Evolutionary conservation across 2,329 filamentous ascomycete species (phyloP).

Genomic region (Colletotrichum lindemuthianum): DNA sequence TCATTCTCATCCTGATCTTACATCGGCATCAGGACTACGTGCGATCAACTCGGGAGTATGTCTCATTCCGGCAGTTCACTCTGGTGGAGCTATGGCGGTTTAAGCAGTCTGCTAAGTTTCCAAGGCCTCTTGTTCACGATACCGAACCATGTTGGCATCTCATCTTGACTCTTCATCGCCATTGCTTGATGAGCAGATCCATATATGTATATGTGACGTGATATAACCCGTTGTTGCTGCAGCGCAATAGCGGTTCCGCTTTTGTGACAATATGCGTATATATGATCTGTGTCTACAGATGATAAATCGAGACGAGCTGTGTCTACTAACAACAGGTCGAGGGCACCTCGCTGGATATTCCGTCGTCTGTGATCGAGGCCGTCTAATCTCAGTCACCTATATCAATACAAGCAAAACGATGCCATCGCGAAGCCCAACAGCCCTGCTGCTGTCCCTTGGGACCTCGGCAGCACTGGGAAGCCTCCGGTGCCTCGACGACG

Average conservation of each 20-base stretch:
- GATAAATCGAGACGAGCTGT: too few relatives aligned
- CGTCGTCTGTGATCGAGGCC: too few relatives aligned
- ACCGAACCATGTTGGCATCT: not conserved
- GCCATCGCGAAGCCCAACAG: not conserved
- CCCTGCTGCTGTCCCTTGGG: constrained; percentile 7
- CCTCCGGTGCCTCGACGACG: constrained; percentile 27
- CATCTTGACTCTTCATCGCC: not conserved
- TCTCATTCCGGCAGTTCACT: constrained; percentile 24
- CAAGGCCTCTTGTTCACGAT: constrained; percentile 29
- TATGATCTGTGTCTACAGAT: too few relatives aligned
- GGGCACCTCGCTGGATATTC: too few relatives aligned
- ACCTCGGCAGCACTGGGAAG: constrained; percentile 1
- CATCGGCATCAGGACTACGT: constrained; percentile 9
- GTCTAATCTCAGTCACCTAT: too few relatives aligned
- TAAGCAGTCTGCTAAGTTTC: constrained; percentile 7
- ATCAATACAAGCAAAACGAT: not conserved
- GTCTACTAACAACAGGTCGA: too few relatives aligned
- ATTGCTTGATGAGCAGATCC: not conserved
- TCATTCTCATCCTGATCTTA: not conserved
- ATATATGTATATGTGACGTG: too few relatives aligned
- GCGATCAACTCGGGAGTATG: constrained; percentile 11
- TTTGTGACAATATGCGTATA: too few relatives aligned
- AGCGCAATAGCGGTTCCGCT: too few relatives aligned
- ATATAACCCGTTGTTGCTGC: too few relatives aligned
- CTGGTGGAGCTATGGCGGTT: constrained; percentile 3